Evolutionary conservation across 257 asterid species (phyloP), one percentile per base, ranked within the genome.

Genomic region (Nicotiana noctiflora): DNA sequence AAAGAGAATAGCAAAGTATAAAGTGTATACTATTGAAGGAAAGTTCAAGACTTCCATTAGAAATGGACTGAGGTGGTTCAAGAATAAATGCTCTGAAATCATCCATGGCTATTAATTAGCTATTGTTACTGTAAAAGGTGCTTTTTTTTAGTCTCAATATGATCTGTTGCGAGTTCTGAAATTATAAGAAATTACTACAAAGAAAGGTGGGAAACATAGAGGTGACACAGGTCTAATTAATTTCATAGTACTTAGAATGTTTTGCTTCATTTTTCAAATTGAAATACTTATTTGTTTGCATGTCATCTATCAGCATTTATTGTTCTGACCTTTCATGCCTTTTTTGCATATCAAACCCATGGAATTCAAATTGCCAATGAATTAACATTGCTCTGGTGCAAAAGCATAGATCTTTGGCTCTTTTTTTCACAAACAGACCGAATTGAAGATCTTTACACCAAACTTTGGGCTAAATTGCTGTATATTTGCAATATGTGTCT

Each of bases 11-110:
- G 98, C 94, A 1, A 88, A 81, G 83, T 93, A 93, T 65, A 93
- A 93, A 86, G 94, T 91, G 12, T 93, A 93, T 18, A 81, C 89
- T 1, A 87, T 93, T 19, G 97, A 93, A 87, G 95, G 98, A 25
- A 88, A 92, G 84, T 92, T 93, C 40, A 92, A 93, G 63, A 88
- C 93, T 86, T 88, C 98, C 4, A 86, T 93, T 34, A 90, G 86
- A 81, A 90, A 87, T 60, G 93, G 98, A 37, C 4, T 89, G 31
- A 90, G 96, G 49, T 93, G 98, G 98, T 84, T 93, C 80, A 89
- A 85, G 81, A 89, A 83, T 83, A 93, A 89, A 83, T 93, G 97
- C 88, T 89, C 94, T 52, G 88, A 88, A 78, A 86, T 93, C 72
- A 91, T 93, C 74, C 95, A 93, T 84, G 96, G 96, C 55, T 91